phyloP scores from a whole-genome alignment of 208 protist genomes.

The Acanthamoeba lenticulata region DNA sequence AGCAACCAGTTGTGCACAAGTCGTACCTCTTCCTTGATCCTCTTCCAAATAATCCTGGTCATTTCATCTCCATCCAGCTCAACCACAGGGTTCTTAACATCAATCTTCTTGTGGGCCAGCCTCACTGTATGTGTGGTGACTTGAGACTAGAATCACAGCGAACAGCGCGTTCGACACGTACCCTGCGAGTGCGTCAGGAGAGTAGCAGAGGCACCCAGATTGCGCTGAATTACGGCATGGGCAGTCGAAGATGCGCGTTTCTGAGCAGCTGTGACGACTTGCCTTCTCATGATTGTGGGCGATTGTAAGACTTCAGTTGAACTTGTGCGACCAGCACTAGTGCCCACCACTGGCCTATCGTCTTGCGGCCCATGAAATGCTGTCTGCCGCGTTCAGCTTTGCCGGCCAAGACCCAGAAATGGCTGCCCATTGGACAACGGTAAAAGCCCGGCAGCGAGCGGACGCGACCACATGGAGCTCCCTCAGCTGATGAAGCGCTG shows the following conservation, averaged over 20 bases:
- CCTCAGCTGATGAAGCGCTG: too few species aligned
- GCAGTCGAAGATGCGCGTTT: background rate
- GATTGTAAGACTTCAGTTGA: background rate
- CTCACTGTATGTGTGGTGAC: too few species aligned
- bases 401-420: too few species aligned
- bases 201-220: background rate
- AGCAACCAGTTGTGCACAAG: background rate
- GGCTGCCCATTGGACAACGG: too few species aligned
- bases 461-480: too few species aligned
- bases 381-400: too few species aligned
- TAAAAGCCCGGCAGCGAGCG: too few species aligned
- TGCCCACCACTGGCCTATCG: too few species aligned
- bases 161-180: background rate
- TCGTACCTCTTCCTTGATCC: slow-evolving; percentile 94
- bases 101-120: slow-evolving; percentile 36
- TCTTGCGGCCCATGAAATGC: too few species aligned
- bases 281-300: background rate
- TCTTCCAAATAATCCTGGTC: slow-evolving; percentile 96
- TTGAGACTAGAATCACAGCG: too few species aligned
- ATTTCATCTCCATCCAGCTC: slow-evolving; percentile 98
- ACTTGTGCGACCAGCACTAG: too few species aligned
- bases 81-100: slow-evolving; percentile 80
- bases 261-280: background rate
- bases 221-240: background rate
- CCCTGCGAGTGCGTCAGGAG: background rate